Evolutionary conservation across 257 asterid species (phyloP), one percentile per base, ranked within the genome.

Genomic region (Ajuga chamaepitys): DNA sequence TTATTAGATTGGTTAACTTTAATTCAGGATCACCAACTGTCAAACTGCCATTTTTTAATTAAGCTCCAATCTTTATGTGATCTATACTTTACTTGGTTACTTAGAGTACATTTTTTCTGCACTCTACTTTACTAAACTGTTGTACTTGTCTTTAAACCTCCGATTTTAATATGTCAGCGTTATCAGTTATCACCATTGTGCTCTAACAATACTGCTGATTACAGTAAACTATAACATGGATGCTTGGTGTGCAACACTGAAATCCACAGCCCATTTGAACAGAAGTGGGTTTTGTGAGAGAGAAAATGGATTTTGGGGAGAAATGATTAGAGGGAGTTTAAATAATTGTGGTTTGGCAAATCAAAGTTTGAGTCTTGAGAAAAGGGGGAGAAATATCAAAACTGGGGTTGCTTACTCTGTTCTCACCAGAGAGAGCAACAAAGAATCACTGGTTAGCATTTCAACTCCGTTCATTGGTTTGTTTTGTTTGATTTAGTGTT

Each of bases 381-480:
- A 59, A 65, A 80, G 59, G 63, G 78, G 66, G 46, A 79, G 70
- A 53, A 85, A 70, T 62, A 72, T 75, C 72, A 86, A 77, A 64
- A 80, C 81, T 30, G 93, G 95, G 47, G 73, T 78, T 66, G 93
- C 88, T 81, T 81, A 68, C 70, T 90, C 98, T 72, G 85, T 94
- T 38, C 82, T 94, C 73, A 90, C 95, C 16, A 85, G 89, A 60
- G 93, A 88, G 38, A 89, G 65, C 76, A 80, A 32, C 75, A 77
- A 46, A n/a, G 82, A 86, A 70, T 70, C 88, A 42, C 5, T 72
- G 87, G 96, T 90, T 54, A 75, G 68, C 67, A 26, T 48, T 68
- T 38, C 24, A 4, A 50, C 46, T 41, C 28, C 42, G 26, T 40
- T 48, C 18, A 9, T 47, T 4, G 17, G 20, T 32, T 14, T 35